These are phyloP conservation scores for Myxozyma lipomycoides DNA, from an alignment of 805 yeast genomes.

Conservation along the genomic window DNA sequence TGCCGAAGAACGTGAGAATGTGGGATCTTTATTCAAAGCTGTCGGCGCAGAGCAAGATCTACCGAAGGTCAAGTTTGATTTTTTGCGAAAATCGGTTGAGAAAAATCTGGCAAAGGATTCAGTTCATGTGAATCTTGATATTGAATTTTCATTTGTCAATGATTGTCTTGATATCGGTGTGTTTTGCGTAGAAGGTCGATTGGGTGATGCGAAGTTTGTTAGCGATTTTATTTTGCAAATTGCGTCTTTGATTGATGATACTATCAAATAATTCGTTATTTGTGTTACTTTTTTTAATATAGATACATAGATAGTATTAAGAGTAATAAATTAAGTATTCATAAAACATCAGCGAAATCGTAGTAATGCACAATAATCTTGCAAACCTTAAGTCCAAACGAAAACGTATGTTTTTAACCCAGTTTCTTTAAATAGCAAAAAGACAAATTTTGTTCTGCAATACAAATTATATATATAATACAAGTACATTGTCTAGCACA, in stretches of 20 bases:
- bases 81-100: neutral
- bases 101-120: neutral
- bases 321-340: too few relatives aligned
- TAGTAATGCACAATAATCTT: too few relatives aligned
- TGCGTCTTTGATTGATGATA: slow-evolving; percentile 1
- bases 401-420: too few relatives aligned
- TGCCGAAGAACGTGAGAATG: neutral
- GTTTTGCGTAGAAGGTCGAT: slow-evolving; percentile 12
- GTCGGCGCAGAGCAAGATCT: neutral
- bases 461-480: neutral
- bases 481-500: slow-evolving; percentile 12
- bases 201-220: slow-evolving; percentile 4
- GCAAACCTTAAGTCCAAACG: too few relatives aligned
- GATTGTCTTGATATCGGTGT: slow-evolving; percentile 25
- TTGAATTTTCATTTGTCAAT: slow-evolving; percentile 20
- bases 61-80: neutral
- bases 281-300: too few relatives aligned
- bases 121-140: slow-evolving; percentile 16
- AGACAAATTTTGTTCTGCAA: too few relatives aligned
- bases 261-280: neutral
- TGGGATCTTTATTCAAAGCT: neutral
- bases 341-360: neutral
- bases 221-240: neutral
- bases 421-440: too few relatives aligned
- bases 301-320: neutral